These are phyloP conservation scores for Ilex aquifolium DNA, from an alignment of 257 asterid species.

Conservation along the genomic window DNA sequence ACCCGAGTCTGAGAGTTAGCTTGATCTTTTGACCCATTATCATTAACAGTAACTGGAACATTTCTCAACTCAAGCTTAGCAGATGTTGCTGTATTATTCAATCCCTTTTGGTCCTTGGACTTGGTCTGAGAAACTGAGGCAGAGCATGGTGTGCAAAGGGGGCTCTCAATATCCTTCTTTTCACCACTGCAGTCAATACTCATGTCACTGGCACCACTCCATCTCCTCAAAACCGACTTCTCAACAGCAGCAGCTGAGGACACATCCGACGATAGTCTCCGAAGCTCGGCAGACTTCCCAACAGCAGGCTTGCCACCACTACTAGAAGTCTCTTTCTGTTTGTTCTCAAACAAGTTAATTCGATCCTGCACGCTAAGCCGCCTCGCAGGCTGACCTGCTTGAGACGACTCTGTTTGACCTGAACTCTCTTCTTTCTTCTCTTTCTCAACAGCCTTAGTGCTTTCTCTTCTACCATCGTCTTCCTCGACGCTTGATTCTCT, in stretches of 20 bases:
- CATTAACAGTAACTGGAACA: conserved; percentile 29
- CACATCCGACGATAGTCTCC: conserved; percentile 71
- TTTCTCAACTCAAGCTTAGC: conserved; percentile 34
- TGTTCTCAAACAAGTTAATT: conserved; percentile 75
- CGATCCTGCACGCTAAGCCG: conserved; percentile 93
- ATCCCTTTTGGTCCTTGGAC: conserved; percentile 34
- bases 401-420: conserved; percentile 28
- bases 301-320: conserved; percentile 57
- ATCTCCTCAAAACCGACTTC: conserved; percentile 71
- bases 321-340: conserved; percentile 76
- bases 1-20: not conserved
- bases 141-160: conserved; percentile 48
- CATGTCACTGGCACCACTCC: conserved; percentile 96
- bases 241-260: conserved; percentile 43
- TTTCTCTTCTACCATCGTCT: conserved; percentile 18
- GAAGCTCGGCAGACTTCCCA: conserved; percentile 57
- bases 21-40: conserved; percentile 27
- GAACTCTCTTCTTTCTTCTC: conserved; percentile 31
- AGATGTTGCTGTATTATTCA: conserved; percentile 28
- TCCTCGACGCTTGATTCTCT: conserved; percentile 28
- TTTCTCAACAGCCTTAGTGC: conserved; percentile 17
- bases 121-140: conserved; percentile 24
- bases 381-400: conserved; percentile 46
- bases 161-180: conserved; percentile 61
- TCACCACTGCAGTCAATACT: conserved; percentile 80